Base-by-base conservation (phyloP, 495 filamentous ascomycete genomes). In the Penicillium paradoxum region DNA sequence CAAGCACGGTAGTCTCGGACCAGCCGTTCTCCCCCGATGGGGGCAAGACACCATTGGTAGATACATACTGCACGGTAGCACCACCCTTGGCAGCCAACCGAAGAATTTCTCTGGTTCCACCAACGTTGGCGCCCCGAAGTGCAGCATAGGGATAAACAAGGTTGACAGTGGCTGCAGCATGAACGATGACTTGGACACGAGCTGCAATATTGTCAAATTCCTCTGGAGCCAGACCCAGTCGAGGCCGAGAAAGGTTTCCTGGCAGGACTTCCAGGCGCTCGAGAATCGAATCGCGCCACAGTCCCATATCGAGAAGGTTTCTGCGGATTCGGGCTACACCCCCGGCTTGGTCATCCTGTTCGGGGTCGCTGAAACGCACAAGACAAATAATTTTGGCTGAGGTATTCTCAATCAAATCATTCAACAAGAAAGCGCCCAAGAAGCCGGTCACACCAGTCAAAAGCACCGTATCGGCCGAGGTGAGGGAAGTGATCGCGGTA, bases 51-150 rank as follows among this genome's bases (percentile, higher is more conserved):
- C 84, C 83, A 56, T 87, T 86, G 1, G 83, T 86, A 3, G 85
- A 87, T 4, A 87, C 75, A 50, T 87, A 84, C 49, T 86, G 82
- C n/a, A 88, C 73, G 0, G 84, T 86, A 2, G 83, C 82, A 18
- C 79, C 81, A 14, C 69, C 73, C 54, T 74, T 74, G 54, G 76
- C 73, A 4, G 84, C 83, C 14, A 88, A 70, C 21, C 84, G 82
- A 14, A 88, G 66, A 39, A 88, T 75, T 59, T 87, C 84, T 17
- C 77, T 65, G 0, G 84, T 85, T 32, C 84, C 84, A 13, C 74
- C 73, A 7, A 85, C 76, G 45, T 85, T 85, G 18, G 80, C 73
- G 18, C 68, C 69, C 6, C 79, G 77, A 56, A 87, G 69, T 4
- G 81, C 77, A 29, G 82, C 83, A 51, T 85, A 87, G 0, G 83